Evolutionary conservation across 2,329 filamentous ascomycete species (phyloP).

Genomic region (Scedosporium boydii): DNA sequence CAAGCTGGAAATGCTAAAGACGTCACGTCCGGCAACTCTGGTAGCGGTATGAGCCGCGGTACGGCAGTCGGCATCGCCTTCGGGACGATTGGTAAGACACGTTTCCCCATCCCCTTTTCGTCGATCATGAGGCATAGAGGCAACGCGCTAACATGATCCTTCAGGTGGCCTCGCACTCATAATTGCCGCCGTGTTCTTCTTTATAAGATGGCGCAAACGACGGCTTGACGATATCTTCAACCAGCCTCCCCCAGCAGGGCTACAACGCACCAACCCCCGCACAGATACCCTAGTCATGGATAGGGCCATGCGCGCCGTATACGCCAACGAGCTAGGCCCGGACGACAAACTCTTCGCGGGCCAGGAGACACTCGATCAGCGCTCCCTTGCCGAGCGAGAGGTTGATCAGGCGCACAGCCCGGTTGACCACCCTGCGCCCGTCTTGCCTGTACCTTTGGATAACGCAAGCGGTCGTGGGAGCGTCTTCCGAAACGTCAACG

Average conservation of each 20-base stretch:
- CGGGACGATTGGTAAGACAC: background rate
- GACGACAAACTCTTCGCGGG: background rate
- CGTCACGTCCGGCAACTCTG: background rate
- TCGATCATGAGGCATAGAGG: too few relatives aligned
- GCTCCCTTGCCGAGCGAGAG: background rate
- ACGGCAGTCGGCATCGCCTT: background rate
- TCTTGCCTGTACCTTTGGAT: background rate
- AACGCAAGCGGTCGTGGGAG: background rate
- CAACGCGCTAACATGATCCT: background rate
- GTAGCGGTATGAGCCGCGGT: background rate
- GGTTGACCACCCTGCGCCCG: background rate
- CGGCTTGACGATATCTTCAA: background rate
- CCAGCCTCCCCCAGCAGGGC: background rate
- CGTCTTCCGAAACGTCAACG: background rate
- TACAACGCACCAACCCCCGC: background rate
- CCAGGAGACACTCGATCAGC: conserved; percentile 1
- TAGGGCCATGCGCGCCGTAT: background rate
- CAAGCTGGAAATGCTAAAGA: background rate
- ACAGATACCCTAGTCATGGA: conserved; percentile 1
- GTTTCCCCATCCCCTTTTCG: background rate
- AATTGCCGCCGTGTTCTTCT: background rate
- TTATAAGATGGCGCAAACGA: conserved; percentile 1
- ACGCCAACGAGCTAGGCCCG: background rate
- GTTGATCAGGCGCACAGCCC: background rate
- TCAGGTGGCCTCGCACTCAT: background rate